Conservation (phyloP, 2,329 filamentous ascomycete genomes). For the Colletotrichum falcatum region DNA sequence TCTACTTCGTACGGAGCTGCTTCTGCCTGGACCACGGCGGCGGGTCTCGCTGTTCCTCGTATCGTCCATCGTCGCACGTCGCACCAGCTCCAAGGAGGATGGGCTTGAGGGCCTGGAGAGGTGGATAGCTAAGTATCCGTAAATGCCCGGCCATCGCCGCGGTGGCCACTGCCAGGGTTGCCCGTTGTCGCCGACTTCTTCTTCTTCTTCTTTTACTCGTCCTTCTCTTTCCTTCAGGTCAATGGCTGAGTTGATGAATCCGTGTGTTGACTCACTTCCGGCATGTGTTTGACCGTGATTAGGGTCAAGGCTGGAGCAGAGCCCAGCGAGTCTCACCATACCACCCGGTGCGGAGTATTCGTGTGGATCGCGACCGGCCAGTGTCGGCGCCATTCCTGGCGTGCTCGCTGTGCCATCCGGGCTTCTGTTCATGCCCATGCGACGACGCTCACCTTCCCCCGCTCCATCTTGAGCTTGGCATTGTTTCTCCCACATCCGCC, state of each 20-base stretch:
- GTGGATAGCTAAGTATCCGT: too few species aligned
- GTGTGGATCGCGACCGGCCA: slow-evolving; percentile 9
- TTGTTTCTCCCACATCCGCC: slow-evolving; percentile 15
- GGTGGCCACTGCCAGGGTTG: background rate
- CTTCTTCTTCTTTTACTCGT: too few species aligned
- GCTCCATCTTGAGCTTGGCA: slow-evolving; percentile 17
- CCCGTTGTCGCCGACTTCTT: background rate
- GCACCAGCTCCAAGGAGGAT: background rate
- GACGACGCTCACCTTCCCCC: slow-evolving; percentile 5
- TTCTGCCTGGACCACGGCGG: background rate
- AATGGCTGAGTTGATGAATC: background rate
- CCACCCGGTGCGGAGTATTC: slow-evolving; percentile 2
- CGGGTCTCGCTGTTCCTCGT: background rate
- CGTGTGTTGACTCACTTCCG: background rate
- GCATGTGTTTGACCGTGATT: slow-evolving; percentile 15
- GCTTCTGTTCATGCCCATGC: background rate
- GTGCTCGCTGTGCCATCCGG: slow-evolving; percentile 9
- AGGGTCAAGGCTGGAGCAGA: background rate
- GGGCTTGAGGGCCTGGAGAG: background rate
- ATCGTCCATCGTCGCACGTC: slow-evolving; percentile 2
- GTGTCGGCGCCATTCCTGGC: slow-evolving; percentile 22
- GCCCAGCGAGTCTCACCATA: background rate
- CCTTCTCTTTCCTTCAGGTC: background rate
- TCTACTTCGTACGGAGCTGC: too few species aligned
- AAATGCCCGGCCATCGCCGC: background rate